phyloP scores from a whole-genome alignment of 2,329 filamentous ascomycete genomes.

The Sporothrix globosa region DNA sequence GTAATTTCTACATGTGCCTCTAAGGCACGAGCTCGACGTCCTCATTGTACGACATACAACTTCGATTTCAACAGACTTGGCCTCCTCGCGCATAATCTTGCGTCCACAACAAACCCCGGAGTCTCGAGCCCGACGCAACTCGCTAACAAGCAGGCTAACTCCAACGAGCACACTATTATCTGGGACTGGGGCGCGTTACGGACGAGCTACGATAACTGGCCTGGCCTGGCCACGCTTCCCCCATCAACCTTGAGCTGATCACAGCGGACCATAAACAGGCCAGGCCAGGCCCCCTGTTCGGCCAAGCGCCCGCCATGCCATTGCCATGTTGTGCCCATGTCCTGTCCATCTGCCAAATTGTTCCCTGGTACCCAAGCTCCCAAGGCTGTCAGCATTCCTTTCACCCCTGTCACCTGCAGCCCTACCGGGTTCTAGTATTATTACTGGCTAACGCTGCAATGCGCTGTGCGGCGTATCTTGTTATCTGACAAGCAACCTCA shows the following conservation, averaged over 20 bases:
- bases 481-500: background rate
- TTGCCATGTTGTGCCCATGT: conserved; percentile 15
- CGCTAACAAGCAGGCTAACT: conserved; percentile 8
- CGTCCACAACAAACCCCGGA: background rate
- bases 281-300: background rate
- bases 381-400: background rate
- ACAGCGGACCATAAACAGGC: background rate
- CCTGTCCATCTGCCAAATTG: background rate
- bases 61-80: background rate
- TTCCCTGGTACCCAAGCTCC: background rate
- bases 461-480: background rate
- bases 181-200: conserved; percentile 1
- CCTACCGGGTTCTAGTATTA: background rate
- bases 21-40: background rate
- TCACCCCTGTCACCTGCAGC: conserved; percentile 29
- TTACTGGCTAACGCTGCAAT: background rate
- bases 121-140: background rate
- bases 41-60: background rate
- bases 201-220: background rate
- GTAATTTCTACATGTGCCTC: no score
- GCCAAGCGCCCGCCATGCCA: conserved; percentile 1
- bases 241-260: conserved; percentile 10
- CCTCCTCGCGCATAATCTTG: background rate
- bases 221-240: background rate
- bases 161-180: conserved; percentile 6